These are phyloP conservation scores for Agarophyton chilense DNA, from an alignment of 23 red algal genomes.

Conservation along the genomic window DNA sequence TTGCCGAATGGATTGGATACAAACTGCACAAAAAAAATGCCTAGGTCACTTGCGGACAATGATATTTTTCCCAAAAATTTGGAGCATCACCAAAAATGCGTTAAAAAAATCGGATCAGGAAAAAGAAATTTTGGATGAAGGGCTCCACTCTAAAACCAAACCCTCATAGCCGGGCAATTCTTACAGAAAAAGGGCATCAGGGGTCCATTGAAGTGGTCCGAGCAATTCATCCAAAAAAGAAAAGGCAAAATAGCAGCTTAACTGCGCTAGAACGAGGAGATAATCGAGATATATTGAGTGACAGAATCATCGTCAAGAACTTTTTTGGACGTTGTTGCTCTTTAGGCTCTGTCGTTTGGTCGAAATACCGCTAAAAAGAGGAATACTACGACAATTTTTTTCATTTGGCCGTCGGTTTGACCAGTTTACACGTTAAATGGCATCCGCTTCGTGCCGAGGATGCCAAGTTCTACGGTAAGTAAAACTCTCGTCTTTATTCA, in stretches of 20 bases:
- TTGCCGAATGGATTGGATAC: neutral
- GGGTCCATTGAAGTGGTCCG: neutral
- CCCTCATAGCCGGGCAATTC: no score
- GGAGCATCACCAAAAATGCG: neutral
- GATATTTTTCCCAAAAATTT: neutral
- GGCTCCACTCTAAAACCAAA: neutral
- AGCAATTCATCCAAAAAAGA: neutral
- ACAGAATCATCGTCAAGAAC: neutral
- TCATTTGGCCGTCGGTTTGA: neutral
- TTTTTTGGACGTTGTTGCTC: neutral
- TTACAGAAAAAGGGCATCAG: neutral
- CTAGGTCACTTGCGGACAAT: neutral
- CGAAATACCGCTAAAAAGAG: neutral
- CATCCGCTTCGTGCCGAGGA: neutral
- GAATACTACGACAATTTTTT: neutral
- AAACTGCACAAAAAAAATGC: neutral
- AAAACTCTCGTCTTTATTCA: neutral
- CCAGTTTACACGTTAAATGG: neutral
- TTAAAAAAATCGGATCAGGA: neutral
- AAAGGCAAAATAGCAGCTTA: neutral
- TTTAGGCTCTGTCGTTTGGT: neutral
- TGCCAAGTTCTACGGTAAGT: neutral
- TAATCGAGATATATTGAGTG: neutral
- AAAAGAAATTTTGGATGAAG: neutral
- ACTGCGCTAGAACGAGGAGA: neutral